A percentile compares a stretch with the other conserved stretches of the same genome.
Conservation (phyloP, 768 basidiomycete species). For the Rossbeevera mucosa region DNA sequence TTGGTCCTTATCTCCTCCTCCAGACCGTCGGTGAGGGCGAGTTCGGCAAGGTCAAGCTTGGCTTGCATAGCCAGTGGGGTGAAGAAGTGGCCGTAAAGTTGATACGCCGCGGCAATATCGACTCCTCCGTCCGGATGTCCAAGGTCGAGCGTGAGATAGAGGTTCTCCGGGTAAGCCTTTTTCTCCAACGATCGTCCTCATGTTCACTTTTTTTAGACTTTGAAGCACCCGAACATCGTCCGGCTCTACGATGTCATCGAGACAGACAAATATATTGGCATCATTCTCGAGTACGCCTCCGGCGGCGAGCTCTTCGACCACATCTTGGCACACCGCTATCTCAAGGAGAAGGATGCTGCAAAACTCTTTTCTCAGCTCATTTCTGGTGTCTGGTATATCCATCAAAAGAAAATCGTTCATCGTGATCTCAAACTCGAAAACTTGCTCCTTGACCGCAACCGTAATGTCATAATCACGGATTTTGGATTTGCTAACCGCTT, state of each 20-base stretch:
- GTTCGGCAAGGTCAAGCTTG: constrained; percentile 99
- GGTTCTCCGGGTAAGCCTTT: constrained; percentile 73
- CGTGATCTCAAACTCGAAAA: constrained; percentile 99
- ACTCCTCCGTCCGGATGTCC: constrained; percentile 78
- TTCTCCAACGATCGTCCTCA: constrained; percentile 1
- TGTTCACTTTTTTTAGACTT: constrained; percentile 49
- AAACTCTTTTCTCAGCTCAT: constrained; percentile 97
- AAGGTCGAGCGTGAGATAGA: constrained; percentile 99
- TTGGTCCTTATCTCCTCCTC: constrained; percentile 91
- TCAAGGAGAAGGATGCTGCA: constrained; percentile 90
- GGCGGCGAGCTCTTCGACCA: constrained; percentile 99
- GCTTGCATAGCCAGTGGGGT: constrained; percentile 87
- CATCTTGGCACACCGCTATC: constrained; percentile 94
- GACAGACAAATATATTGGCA: constrained; percentile 99
- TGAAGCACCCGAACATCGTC: constrained; percentile 98
- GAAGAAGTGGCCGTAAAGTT: constrained; percentile 99
- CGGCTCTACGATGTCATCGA: constrained; percentile 98
- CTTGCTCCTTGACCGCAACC: constrained; percentile 90
- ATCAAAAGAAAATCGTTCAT: constrained; percentile 98
- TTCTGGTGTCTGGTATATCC: constrained; percentile 98
- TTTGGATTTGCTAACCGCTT: constrained; percentile 99
- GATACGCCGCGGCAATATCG: constrained; percentile 89
- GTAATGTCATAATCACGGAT: constrained; percentile 99
- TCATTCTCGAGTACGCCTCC: constrained; percentile 96
- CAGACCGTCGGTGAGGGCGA: constrained; percentile 98